phyloP scores from a whole-genome alignment of 1,284 basidiomycete species.

The Malassezia globosa region DNA sequence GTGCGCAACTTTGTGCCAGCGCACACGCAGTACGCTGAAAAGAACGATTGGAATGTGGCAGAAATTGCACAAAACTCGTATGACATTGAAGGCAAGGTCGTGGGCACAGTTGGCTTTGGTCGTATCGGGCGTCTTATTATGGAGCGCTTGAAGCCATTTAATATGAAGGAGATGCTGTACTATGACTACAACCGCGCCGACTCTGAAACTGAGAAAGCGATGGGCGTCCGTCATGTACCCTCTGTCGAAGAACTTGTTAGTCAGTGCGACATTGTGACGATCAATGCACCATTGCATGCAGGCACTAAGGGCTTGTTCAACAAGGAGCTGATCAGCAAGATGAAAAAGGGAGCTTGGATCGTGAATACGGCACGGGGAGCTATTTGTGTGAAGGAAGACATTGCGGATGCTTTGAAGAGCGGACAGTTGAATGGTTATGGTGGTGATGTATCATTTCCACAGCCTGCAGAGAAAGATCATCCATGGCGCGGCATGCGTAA shows the following conservation, averaged over 20 bases:
- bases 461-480: conserved; percentile 61
- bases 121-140: conserved; percentile 54
- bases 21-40: conserved; percentile 49
- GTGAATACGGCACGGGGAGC: conserved; percentile 90
- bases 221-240: conserved; percentile 65
- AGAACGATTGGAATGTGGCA: conserved; percentile 44
- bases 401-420: conserved; percentile 64
- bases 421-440: conserved; percentile 63
- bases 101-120: conserved; percentile 62
- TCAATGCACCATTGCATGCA: conserved; percentile 86
- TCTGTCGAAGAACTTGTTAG: conserved; percentile 76
- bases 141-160: conserved; percentile 73
- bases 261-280: conserved; percentile 66
- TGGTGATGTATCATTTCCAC: conserved; percentile 47
- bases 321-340: conserved; percentile 67
- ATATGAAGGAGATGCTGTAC: conserved; percentile 82
- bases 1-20: conserved; percentile 76
- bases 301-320: conserved; percentile 60
- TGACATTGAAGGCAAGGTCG: conserved; percentile 80
- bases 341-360: conserved; percentile 77
- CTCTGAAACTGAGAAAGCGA: conserved; percentile 59
- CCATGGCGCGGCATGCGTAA: conserved; percentile 67
- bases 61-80: conserved; percentile 51
- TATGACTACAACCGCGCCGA: conserved; percentile 79
- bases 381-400: conserved; percentile 72